A percentile compares a stretch with the other conserved stretches of the same genome.
Conservation (phyloP, 2,329 filamentous ascomycete genomes). For the Trichoderma asperellum region DNA sequence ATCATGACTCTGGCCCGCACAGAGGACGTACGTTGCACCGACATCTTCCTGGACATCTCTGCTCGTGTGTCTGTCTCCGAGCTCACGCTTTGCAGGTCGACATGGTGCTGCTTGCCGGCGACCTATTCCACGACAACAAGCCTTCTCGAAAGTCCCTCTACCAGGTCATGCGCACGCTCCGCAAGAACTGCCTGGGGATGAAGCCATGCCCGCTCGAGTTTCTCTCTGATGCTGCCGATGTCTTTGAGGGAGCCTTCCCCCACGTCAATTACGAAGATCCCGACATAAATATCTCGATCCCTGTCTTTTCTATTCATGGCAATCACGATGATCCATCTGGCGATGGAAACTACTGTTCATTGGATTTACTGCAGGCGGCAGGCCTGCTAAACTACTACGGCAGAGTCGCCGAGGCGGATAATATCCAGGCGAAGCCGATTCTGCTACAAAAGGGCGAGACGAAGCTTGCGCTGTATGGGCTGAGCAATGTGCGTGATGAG, state of each 20-base stretch:
- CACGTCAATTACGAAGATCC: slow-evolving; percentile 98
- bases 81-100: slow-evolving; percentile 63
- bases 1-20: slow-evolving; percentile 86
- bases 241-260: slow-evolving; percentile 86
- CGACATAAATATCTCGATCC: slow-evolving; percentile 95
- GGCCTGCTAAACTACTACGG: slow-evolving; percentile 97
- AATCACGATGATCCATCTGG: slow-evolving; percentile 99
- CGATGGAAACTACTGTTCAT: slow-evolving; percentile 86
- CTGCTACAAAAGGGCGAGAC: slow-evolving; percentile 91
- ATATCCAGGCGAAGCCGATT: slow-evolving; percentile 89
- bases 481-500: slow-evolving; percentile 96
- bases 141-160: slow-evolving; percentile 95
- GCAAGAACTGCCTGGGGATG: slow-evolving; percentile 91
- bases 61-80: background rate
- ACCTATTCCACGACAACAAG: slow-evolving; percentile 98
- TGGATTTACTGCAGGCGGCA: slow-evolving; percentile 88
- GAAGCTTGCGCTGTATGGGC: slow-evolving; percentile 88
- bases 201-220: slow-evolving; percentile 96
- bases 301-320: slow-evolving; percentile 96
- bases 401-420: slow-evolving; percentile 86
- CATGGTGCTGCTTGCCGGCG: slow-evolving; percentile 93
- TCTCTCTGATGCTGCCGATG: slow-evolving; percentile 87
- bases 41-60: background rate
- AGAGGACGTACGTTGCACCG: slow-evolving; percentile 64
- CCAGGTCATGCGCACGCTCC: slow-evolving; percentile 92